Evolutionary conservation across 2,329 filamentous ascomycete species (phyloP), one percentile per base, ranked within the genome.

Genomic region (Hansfordia pulvinata): DNA sequence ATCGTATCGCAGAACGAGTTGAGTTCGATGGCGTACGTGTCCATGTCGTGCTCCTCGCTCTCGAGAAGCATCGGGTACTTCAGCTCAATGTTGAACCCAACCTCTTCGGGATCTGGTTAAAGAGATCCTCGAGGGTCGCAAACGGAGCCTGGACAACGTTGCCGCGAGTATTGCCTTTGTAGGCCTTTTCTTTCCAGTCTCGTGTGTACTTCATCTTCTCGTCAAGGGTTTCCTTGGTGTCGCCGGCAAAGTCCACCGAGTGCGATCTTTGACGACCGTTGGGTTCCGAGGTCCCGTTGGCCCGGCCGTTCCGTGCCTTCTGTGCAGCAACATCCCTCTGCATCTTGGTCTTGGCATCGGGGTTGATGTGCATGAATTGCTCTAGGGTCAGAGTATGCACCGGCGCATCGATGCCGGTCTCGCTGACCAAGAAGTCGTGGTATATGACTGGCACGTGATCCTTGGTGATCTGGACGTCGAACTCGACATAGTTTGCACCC

Each of bases 21-120:
- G 40, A 96, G 69, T 55, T 98, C 90, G 24, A 96, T 82, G 1
- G 84, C 86, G 46, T 93, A 93, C 3, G 82, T 81, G 49, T 94
- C 88, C 85, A 96, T 94, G 40, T 93, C 84, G 38, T 94, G 81
- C 49, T 92, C 82, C 51, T 94, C 84, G 31, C 75, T 83, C 60
- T 98, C 92, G 49, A 88, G 79, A 21, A 98, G 70, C 86, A 96
- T 96, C 5, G 90, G 90, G 48, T 98, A 98, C 56, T 98, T 96
- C 69, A 98, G 81, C 59, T 98, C 90, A 40, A 98, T 93, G 53
- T 98, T 96, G 66, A 98, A 98, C 10, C 90, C 86, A 13, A 93
- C 80, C 10, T 71, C 64, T 35, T 79, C 69, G 0, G 85, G 84
- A 98, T 59, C 45, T 86, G 77, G 42, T 71, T 69, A 57, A 98